These are phyloP conservation scores for Kodamaea alishanica DNA, from an alignment of 1,139 yeast species.

Conservation along the genomic window DNA sequence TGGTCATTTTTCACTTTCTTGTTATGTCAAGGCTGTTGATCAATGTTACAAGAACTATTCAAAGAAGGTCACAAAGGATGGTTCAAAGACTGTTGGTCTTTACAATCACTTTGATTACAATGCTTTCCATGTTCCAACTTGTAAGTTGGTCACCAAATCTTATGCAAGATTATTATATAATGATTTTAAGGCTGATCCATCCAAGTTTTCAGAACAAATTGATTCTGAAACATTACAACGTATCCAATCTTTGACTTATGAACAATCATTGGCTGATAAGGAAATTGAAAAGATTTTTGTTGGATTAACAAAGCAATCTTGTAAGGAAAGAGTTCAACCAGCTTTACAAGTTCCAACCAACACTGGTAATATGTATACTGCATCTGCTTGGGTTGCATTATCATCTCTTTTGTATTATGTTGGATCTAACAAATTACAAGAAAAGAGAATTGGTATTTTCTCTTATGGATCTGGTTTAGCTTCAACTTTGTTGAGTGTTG, in stretches of 20 bases:
- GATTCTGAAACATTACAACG: slow-evolving; percentile 55
- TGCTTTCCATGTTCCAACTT: slow-evolving; percentile 98
- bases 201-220: slow-evolving; percentile 46
- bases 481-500: slow-evolving; percentile 77
- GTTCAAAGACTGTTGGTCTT: slow-evolving; percentile 56
- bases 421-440: slow-evolving; percentile 69
- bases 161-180: slow-evolving; percentile 90
- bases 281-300: slow-evolving; percentile 82
- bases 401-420: slow-evolving; percentile 76
- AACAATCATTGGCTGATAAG: slow-evolving; percentile 75
- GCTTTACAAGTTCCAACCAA: slow-evolving; percentile 88
- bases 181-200: slow-evolving; percentile 74
- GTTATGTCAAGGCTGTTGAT: slow-evolving; percentile 94
- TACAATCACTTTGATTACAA: slow-evolving; percentile 81
- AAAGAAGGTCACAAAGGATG: slow-evolving; percentile 64
- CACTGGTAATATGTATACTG: slow-evolving; percentile 98
- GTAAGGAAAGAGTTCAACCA: slow-evolving; percentile 71
- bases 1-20: slow-evolving; percentile 91
- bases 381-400: slow-evolving; percentile 84
- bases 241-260: slow-evolving; percentile 63
- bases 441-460: slow-evolving; percentile 86
- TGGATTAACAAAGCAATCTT: slow-evolving; percentile 67
- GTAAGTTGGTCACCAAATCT: slow-evolving; percentile 90
- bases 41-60: slow-evolving; percentile 80
- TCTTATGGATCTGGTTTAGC: slow-evolving; percentile 99